Base-by-base conservation (phyloP, 805 yeast genomes). In the Candida pini region DNA sequence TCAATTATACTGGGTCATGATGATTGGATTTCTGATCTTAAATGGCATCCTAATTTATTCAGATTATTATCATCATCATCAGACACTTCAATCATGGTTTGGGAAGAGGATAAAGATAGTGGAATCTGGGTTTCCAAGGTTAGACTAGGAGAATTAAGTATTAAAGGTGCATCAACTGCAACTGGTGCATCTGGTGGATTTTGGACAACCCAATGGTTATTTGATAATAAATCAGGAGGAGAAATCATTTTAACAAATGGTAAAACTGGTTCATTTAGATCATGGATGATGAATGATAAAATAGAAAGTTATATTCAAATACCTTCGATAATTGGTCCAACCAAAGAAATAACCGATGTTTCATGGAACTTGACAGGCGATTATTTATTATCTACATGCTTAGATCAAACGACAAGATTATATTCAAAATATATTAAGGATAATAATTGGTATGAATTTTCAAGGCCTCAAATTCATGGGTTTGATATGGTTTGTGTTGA, bases 391-490 rank as follows among this genome's bases (percentile, higher is more conserved):
- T 66, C 86, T 0, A 87, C 96, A 0, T 88, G 97, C 0, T 60
- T 84, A 28, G 99, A 92, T 55, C 97, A 92, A 61, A 92, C 99
- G 0, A 86, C 97, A 0, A 70, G 98, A 49, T 55, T 92, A 17
- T 81, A 71, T 58, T 78, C 95, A 0, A 53, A 62, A 23, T 37
- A 48, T 9, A 40, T 45, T 6, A 39, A 41, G 9, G 60, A 58
- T 40, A 39, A 45, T 6, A 66, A 79, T 1, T 88, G 96, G 95
- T 81, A 81, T 53, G 99, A 92, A 57, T 81, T 92, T 58, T 86
- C 96, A 2, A 73, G 99, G 47, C 97, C 98, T 0, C 99, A 92
- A 58, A 92, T 92, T 43, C 99, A 92, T 58, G 99, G 99, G 7
- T 92, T 87, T 54, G 97, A 92, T 53, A 88, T 92, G 97, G 70